Evolutionary conservation across 805 yeast species (phyloP), one percentile per base, ranked within the genome.

Genomic region (Candida argentea): DNA sequence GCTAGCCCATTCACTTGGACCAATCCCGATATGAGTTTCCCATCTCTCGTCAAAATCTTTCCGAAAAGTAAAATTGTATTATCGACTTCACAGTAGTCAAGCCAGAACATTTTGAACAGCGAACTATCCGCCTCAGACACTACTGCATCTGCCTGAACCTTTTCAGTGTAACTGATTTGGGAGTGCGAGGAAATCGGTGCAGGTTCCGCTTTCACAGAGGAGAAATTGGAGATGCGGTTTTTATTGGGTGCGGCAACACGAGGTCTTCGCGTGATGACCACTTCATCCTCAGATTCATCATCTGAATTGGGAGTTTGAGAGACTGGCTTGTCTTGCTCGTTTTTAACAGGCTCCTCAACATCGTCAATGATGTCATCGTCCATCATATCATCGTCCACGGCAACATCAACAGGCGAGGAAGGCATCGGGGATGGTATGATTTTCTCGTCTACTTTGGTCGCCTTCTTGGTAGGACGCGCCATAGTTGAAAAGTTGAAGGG

Each of bases 81-180:
- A 33, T 77, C 82, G 8, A 79, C 73, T 48, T 89, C 97, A 14
- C 80, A 65, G 50, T 76, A 86, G 52, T 91, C 98, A 17, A 82
- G 55, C 96, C 96, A 91, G 51, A 69, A 91, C 76, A 89, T 75
- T 42, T 72, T 70, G 47, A 86, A 68, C 1, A 64, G 40, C 24
- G 67, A 69, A 9, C 38, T 31, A 10, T 37, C 36, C 3, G 48
- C 48, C 26, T 36, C 46, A 9, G 36, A 40, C n/a, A 45, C 26
- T 12, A 50, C 32, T 10, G 39, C 37, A 2, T 45, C 30, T 25
- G 46, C 43, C 7, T 51, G 56, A 15, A 61, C 27, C 33, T 61
- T 61, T 18, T 55, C 61, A 3, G 62, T 55, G 33, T 50, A 45
- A 18, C 47, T 41, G 6, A 43, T 32, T 15, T 42, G 35, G 9